Conservation (phyloP, 2,329 filamentous ascomycete species). For the Exophiala phaeomuriformis region DNA sequence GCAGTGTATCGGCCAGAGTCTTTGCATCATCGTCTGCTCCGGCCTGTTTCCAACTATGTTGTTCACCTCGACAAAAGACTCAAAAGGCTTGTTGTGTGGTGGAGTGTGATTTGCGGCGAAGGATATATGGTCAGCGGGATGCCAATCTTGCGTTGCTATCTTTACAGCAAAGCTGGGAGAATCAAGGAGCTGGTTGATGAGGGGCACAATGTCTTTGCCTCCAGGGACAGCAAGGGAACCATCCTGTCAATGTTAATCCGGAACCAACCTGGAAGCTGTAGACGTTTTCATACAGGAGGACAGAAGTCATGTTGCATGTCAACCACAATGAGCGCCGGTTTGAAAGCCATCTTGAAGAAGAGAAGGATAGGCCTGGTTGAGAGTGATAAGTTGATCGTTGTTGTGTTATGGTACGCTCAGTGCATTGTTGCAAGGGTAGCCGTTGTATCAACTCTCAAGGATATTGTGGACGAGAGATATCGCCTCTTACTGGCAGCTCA, state of each 20-base stretch:
- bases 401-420: too few species aligned
- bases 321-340: constrained; percentile 63
- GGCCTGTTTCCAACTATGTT: constrained; percentile 34
- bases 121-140: constrained; percentile 75
- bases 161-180: constrained; percentile 62
- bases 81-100: constrained; percentile 60
- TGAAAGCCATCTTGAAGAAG: constrained; percentile 30
- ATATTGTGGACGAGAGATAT: too few species aligned
- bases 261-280: neutral
- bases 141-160: constrained; percentile 87
- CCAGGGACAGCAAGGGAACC: constrained; percentile 75
- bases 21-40: constrained; percentile 50
- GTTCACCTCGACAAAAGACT: constrained; percentile 54
- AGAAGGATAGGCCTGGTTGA: neutral
- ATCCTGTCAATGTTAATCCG: constrained; percentile 45
- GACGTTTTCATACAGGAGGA: constrained; percentile 63
- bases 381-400: neutral
- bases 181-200: constrained; percentile 67
- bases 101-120: constrained; percentile 71
- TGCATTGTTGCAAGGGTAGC: too few species aligned
- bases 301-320: constrained; percentile 96
- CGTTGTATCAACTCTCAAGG: too few species aligned
- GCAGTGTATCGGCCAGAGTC: constrained; percentile 88
- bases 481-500: too few species aligned
- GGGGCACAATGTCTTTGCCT: constrained; percentile 61